Conservation (phyloP, 1,284 basidiomycete species). For the Hemileccinum hortonii region DNA sequence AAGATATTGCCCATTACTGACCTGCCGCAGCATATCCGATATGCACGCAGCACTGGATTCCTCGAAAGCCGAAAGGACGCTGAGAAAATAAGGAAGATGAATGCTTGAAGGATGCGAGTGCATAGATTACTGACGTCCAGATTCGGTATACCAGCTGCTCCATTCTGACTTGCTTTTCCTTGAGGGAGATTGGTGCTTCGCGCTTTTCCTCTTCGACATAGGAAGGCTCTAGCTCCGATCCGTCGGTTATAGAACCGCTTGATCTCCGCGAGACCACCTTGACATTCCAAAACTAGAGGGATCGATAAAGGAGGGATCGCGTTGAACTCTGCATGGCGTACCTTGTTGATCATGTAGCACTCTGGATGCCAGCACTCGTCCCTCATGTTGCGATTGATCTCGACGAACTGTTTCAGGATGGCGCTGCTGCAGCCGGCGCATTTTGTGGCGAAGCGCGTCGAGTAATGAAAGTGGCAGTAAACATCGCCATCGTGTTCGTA, state of each 20-base stretch:
- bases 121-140: conserved; percentile 73
- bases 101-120: conserved; percentile 5
- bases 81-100: conserved; percentile 29
- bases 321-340: conserved; percentile 34
- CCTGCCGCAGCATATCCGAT: conserved; percentile 96
- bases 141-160: conserved; percentile 98
- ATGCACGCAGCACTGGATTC: conserved; percentile 99
- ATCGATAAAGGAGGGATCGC: conserved; percentile 15
- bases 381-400: conserved; percentile 97
- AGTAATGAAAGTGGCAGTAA: conserved; percentile 98
- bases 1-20: conserved; percentile 94
- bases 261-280: conserved; percentile 84
- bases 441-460: conserved; percentile 96
- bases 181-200: conserved; percentile 82
- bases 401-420: conserved; percentile 99
- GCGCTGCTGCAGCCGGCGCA: conserved; percentile 97
- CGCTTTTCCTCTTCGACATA: conserved; percentile 74
- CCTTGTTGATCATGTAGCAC: conserved; percentile 99
- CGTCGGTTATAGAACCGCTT: conserved; percentile 56
- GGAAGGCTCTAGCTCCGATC: conserved; percentile 50
- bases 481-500: conserved; percentile 98
- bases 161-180: conserved; percentile 92
- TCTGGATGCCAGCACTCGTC: conserved; percentile 99
- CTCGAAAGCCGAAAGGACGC: conserved; percentile 95
- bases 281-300: conserved; percentile 93